Conservation (phyloP, 352 stramenopile genomes). For the Blastocystis sp. region DNA sequence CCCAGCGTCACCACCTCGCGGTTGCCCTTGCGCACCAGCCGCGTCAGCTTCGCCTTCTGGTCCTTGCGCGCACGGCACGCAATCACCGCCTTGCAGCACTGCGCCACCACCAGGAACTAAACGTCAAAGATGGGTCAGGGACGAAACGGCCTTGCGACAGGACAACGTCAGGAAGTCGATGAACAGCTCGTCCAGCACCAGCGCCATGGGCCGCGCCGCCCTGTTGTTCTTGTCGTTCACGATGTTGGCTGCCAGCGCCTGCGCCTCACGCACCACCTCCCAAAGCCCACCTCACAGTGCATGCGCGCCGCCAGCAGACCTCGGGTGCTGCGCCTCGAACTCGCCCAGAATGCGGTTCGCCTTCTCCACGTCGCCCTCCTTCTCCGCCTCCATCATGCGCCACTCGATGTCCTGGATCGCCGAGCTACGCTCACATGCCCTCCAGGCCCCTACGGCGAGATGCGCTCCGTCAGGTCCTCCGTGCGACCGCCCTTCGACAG, state of each 20-base stretch:
- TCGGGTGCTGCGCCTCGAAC: neutral
- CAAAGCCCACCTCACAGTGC: slow-evolving; percentile 16
- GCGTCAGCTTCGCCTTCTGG: slow-evolving; percentile 83
- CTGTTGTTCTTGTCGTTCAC: neutral
- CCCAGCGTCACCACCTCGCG: slow-evolving; percentile 75
- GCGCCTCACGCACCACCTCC: neutral
- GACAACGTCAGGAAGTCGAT: slow-evolving; percentile 54
- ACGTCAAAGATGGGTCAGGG: neutral
- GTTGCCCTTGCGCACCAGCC: slow-evolving; percentile 72
- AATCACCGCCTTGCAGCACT: slow-evolving; percentile 81
- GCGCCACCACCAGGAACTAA: slow-evolving; percentile 80
- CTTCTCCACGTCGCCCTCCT: slow-evolving; percentile 18
- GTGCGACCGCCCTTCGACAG: slow-evolving; percentile 14
- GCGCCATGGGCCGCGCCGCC: slow-evolving; percentile 31
- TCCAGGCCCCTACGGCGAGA: slow-evolving; percentile 56
- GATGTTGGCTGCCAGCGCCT: slow-evolving; percentile 19
- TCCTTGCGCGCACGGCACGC: slow-evolving; percentile 85
- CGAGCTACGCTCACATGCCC: slow-evolving; percentile 32
- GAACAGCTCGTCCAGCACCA: slow-evolving; percentile 70
- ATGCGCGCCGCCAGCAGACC: slow-evolving; percentile 12
- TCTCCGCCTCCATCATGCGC: neutral
- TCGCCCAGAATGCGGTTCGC: neutral
- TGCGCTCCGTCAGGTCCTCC: slow-evolving; percentile 59
- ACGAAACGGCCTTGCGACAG: slow-evolving; percentile 16
- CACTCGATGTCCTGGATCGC: slow-evolving; percentile 48